These are phyloP conservation scores for Diaporthe sp. DNA, from an alignment of 2,329 filamentous ascomycete species.

Conservation along the genomic window DNA sequence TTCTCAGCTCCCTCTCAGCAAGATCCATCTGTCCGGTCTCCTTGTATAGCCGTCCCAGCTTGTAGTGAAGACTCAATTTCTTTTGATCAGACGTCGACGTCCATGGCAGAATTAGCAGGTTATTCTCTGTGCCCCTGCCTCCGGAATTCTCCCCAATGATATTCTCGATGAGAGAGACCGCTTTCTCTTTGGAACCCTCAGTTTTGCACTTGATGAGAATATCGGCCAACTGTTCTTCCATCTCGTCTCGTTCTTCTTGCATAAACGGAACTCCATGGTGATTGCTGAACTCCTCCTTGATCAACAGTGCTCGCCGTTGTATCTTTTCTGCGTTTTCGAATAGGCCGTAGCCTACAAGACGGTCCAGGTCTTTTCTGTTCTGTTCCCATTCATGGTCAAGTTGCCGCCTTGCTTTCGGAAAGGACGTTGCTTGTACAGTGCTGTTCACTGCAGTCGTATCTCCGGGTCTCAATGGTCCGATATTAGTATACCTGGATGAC, in stretches of 20 bases:
- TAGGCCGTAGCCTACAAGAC: neutral
- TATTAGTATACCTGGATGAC: neutral
- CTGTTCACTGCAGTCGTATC: neutral
- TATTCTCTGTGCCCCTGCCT: neutral
- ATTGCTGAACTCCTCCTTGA: conserved; percentile 4
- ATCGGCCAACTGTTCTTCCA: conserved; percentile 23
- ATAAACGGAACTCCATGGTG: neutral
- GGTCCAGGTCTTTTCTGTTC: neutral
- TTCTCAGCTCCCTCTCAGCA: conserved; percentile 10
- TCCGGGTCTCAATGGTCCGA: neutral
- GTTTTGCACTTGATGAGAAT: conserved; percentile 4
- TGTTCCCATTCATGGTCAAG: conserved; percentile 11
- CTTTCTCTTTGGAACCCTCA: neutral
- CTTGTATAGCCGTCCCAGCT: conserved; percentile 28
- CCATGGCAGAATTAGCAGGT: neutral
- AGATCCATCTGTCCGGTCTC: neutral
- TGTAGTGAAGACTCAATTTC: conserved; percentile 2
- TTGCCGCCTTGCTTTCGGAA: neutral
- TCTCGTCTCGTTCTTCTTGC: neutral
- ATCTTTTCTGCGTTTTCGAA: conserved; percentile 20
- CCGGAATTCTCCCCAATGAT: neutral
- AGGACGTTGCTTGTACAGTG: neutral
- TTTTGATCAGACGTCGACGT: neutral
- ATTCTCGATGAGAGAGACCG: neutral
- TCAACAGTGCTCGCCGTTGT: conserved; percentile 11